A percentile compares a stretch with the other conserved stretches of the same genome.
phyloP scores from a whole-genome alignment of 148 eudicot species.

The Nepenthes gracilis region DNA sequence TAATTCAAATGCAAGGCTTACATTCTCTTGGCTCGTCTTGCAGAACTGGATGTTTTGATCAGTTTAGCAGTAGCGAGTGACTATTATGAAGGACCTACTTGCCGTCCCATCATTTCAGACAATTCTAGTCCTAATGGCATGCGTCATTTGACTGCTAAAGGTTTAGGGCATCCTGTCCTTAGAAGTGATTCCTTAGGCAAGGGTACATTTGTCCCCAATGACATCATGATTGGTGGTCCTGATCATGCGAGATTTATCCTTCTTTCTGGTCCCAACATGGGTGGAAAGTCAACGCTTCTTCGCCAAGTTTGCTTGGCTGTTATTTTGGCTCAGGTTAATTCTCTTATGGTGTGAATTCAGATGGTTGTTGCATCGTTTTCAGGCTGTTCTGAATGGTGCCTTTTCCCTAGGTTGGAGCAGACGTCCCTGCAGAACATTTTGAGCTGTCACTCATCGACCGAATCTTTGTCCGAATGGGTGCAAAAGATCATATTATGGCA shows the following conservation, averaged over 20 bases:
- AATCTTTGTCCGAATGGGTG: conserved; percentile 97
- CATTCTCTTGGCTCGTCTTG: conserved; percentile 15
- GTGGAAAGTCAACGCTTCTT: conserved; percentile 97
- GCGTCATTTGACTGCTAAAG: conserved; percentile 60
- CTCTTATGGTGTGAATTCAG: neutral
- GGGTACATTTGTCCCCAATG: conserved; percentile 85
- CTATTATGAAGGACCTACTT: conserved; percentile 78
- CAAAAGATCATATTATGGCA: conserved; percentile 97
- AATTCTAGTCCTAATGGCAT: conserved; percentile 23
- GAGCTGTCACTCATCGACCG: conserved; percentile 76
- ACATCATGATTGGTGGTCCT: conserved; percentile 70
- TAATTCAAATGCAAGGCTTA: neutral
- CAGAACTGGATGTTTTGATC: conserved; percentile 89
- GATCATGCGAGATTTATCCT: conserved; percentile 64
- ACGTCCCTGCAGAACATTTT: conserved; percentile 87
- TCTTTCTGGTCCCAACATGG: conserved; percentile 99
- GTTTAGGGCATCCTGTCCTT: conserved; percentile 83
- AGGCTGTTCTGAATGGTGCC: conserved; percentile 11
- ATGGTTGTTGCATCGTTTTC: neutral
- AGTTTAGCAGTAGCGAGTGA: conserved; percentile 88
- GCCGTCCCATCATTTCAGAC: conserved; percentile 57
- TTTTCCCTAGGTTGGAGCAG: conserved; percentile 68
- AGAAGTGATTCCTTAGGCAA: conserved; percentile 69
- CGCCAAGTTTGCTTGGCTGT: conserved; percentile 98
- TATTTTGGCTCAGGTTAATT: conserved; percentile 79